phyloP scores from a whole-genome alignment of 306 rosid species.

The Betula pendula region DNA sequence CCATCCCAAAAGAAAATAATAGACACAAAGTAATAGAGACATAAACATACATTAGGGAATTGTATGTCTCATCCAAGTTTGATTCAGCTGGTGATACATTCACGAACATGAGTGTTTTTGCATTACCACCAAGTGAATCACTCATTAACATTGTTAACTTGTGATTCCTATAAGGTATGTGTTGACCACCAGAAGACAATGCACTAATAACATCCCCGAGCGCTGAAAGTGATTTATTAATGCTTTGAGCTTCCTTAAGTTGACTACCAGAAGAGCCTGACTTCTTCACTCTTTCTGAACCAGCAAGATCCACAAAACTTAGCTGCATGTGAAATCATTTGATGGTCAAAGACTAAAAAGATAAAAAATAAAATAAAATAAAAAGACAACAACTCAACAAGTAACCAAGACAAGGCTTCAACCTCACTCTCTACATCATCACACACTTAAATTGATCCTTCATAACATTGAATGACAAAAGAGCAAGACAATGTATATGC shows the following conservation, averaged over 20 bases:
- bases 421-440: neutral
- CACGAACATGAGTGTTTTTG: conserved; percentile 95
- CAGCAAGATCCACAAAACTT: conserved; percentile 99
- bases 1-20: neutral
- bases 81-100: conserved; percentile 85
- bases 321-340: conserved; percentile 44
- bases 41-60: conserved; percentile 75
- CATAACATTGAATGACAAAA: neutral
- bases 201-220: conserved; percentile 93
- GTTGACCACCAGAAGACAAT: conserved; percentile 81
- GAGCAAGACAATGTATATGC: neutral
- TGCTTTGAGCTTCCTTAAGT: conserved; percentile 97
- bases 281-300: conserved; percentile 90
- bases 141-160: conserved; percentile 97
- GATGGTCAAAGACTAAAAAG: neutral
- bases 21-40: neutral
- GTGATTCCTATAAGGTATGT: conserved; percentile 91
- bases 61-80: conserved; percentile 88
- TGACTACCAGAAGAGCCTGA: conserved; percentile 87
- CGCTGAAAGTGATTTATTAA: conserved; percentile 95
- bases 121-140: conserved; percentile 95
- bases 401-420: neutral
- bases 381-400: conserved; percentile 1
- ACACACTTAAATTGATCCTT: conserved; percentile 3
- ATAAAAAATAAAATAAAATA: neutral